phyloP scores from a whole-genome alignment of 768 basidiomycete species.

The Termitomyces sp. region DNA sequence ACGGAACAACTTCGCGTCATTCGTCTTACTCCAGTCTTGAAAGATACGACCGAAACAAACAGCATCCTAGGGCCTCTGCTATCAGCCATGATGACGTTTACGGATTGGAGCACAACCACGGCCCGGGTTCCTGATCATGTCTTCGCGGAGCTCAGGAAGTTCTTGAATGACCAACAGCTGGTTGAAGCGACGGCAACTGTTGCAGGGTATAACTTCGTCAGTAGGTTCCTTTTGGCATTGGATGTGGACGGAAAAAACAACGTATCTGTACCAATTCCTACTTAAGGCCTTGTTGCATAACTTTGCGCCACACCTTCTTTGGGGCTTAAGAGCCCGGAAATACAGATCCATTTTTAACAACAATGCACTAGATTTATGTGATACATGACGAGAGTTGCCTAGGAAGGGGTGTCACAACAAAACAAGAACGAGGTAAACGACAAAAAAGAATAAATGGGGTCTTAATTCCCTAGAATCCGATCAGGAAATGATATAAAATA shows the following conservation, averaged over 20 bases:
- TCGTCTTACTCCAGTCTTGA: constrained; percentile 20
- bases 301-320: neutral
- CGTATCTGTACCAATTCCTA: constrained; percentile 24
- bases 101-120: constrained; percentile 26
- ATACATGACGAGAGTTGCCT: constrained; percentile 7
- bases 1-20: constrained; percentile 25
- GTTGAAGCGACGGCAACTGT: constrained; percentile 27
- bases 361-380: neutral
- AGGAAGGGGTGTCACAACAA: constrained; percentile 6
- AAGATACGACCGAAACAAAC: constrained; percentile 9
- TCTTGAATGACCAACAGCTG: constrained; percentile 23
- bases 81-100: constrained; percentile 24
- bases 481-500: constrained; percentile 2
- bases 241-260: constrained; percentile 27
- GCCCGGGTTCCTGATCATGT: constrained; percentile 22
- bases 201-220: constrained; percentile 29
- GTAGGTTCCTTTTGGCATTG: constrained; percentile 25
- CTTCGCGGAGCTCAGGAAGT: constrained; percentile 20
- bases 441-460: constrained; percentile 4
- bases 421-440: constrained; percentile 3
- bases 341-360: constrained; percentile 1
- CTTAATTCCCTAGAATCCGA: constrained; percentile 2
- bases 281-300: constrained; percentile 3
- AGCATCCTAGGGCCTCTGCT: constrained; percentile 21
- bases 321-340: neutral